Base-by-base conservation (phyloP, 73 alveolate species). In the Halteria grandinella region DNA sequence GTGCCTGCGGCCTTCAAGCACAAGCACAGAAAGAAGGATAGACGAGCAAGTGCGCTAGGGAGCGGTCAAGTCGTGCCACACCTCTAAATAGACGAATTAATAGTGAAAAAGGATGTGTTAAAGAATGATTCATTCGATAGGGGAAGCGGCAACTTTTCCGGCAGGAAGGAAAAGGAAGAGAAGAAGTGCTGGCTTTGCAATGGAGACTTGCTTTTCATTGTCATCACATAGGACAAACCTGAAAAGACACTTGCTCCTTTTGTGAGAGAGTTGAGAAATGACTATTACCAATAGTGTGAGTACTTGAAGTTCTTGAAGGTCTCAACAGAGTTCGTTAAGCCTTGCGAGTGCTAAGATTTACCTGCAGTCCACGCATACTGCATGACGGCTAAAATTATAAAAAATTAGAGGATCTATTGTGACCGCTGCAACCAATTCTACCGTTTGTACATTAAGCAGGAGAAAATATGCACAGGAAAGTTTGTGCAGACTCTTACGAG, bases 341-440 rank as follows among this genome's bases (percentile, higher is more conserved):
- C 79, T 12, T 64, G 79, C 33, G 49, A 27, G 2, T 64, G 79
- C 41, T 28, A 43, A 23, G 43, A 27, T 25, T 2, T 41, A 1
- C 4, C 33, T 23, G 52, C 29, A 8, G n/a, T n/a, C n/a, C 79
- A 64, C 32, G 49, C 66, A 0, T 64, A 64, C 39, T 64, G 79
- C 34, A 44, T 64, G 64, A 64, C 79, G 0, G 79, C 79, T 2
- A n/a, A 43, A 27, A 25, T 64, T 18, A 25, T 64, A 2, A 64
- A 25, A 64, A 20, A 12, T 20, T 23, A 44, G 39, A 64, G 44
- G 64, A 64, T 64, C 11, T 64, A 41, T 51, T 64, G 79, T 64
- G 51, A 45, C 0, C 10, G 44, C 14, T 64, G 79, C 51, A 14
- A 25, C 21, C 10, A 39, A 15, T 64, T 20, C 66, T 64, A 64